Evolutionary conservation across 2,329 filamentous ascomycete genomes (phyloP).

Genomic region (Colletotrichum navitas): DNA sequence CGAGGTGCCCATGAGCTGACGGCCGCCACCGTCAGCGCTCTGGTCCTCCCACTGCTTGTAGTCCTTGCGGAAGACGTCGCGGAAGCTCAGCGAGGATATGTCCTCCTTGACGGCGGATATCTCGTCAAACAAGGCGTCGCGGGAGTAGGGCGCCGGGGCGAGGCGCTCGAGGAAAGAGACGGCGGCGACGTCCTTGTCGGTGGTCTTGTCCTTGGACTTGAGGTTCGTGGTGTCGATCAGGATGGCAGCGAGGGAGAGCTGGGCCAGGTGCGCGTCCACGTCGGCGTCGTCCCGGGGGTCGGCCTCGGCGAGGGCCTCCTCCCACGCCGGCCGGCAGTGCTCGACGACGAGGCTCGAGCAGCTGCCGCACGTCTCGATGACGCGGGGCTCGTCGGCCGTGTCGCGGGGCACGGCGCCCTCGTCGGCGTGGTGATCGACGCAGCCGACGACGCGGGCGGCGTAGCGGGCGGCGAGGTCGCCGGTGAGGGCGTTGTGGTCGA

Average conservation of each 20-base stretch:
- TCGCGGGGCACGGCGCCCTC: conserved; percentile 67
- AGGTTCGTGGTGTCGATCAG: conserved; percentile 81
- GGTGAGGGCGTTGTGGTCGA: conserved; percentile 83
- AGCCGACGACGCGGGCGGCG: conserved; percentile 67
- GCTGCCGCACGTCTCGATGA: conserved; percentile 77
- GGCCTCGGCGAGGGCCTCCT: conserved; percentile 62
- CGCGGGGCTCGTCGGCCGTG: conserved; percentile 63
- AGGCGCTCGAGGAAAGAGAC: conserved; percentile 68
- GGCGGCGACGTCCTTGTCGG: conserved; percentile 69
- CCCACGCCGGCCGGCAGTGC: conserved; percentile 70
- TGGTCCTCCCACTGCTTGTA: conserved; percentile 83
- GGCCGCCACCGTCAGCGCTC: conserved; percentile 48
- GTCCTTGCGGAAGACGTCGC: conserved; percentile 82
- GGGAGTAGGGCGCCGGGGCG: conserved; percentile 59
- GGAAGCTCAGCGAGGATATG: conserved; percentile 69
- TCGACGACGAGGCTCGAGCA: conserved; percentile 79
- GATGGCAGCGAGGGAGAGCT: conserved; percentile 76
- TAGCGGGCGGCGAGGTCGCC: conserved; percentile 70
- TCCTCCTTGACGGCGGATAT: conserved; percentile 76
- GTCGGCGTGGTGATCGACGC: conserved; percentile 85
- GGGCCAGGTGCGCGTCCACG: conserved; percentile 71
- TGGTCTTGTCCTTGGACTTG: conserved; percentile 73
- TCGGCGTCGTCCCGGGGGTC: conserved; percentile 45
- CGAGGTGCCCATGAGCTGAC: conserved; percentile 70
- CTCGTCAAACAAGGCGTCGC: conserved; percentile 68